Base-by-base conservation (phyloP, 768 basidiomycete genomes). In the Austroboletus festivus region DNA sequence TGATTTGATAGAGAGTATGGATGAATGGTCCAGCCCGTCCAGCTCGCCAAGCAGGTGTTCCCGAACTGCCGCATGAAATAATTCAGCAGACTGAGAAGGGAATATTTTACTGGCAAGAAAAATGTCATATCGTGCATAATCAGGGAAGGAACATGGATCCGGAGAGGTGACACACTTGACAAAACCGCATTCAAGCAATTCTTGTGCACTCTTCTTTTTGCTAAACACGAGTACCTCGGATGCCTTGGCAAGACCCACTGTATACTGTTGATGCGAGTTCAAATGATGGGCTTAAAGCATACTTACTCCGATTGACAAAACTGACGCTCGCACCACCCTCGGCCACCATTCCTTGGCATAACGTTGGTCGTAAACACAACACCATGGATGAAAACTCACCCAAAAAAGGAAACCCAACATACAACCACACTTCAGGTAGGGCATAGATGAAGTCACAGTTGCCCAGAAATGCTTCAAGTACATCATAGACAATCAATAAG, bases 371-470 rank as follows among this genome's bases (percentile, higher is more conserved):
- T 12, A 44, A 33, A 33, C 19, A 2, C 42, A 44, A 38, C 34
- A 18, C 9, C 13, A 5, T 21, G 45, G 23, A 48, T 31, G 12
- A 48, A 31, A 22, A 52, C 50, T 16, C 31, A 57, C 81, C 85
- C 19, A 89, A 62, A 55, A 85, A 84, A 0, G 84, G 75, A 59
- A 89, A 88, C 0, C 84, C 85, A 0, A 81, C 73, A 30, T 79
- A 78, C 4, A 89, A 61, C 80, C 82, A 88, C 0, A 71, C 75
- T 47, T 73, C 69, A 2, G 82, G 79, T 50, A 86, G 62, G 21
- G 79, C 74, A 54, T 85, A 88, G 22, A 89, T 81, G 54, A 89
- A 85, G 63, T 89, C 86, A 50, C 86, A 86, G 50, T 84, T 78
- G 1, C 85, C 84, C n/a, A 85, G 67, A 56, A 81, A 79, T 2